phyloP scores from a whole-genome alignment of 805 yeast species.

The Kazachstania bromeliacearum region DNA sequence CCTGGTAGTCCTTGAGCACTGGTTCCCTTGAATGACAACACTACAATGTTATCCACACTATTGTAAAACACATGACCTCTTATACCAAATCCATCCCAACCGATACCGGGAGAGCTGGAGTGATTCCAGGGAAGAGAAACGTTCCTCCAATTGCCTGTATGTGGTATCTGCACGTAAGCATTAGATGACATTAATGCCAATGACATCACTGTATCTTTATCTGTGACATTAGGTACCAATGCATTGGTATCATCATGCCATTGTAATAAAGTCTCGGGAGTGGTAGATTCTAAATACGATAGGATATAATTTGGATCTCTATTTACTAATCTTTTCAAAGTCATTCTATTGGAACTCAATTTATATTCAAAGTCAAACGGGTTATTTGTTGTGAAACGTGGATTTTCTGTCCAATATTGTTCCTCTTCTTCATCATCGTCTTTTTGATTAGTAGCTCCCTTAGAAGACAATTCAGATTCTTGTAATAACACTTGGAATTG shows the following conservation, averaged over 20 bases:
- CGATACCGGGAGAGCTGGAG: conserved; percentile 50
- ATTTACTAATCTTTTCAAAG: conserved; percentile 33
- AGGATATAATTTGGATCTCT: conserved; percentile 57
- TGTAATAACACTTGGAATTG: conserved; percentile 8
- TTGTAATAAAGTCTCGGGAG: background rate
- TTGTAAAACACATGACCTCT: conserved; percentile 84
- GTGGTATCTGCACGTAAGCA: conserved; percentile 77
- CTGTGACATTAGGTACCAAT: conserved; percentile 64
- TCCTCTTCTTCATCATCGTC: conserved; percentile 5
- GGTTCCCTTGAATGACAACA: conserved; percentile 85
- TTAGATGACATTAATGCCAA: conserved; percentile 82
- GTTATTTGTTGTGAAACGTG: conserved; percentile 13
- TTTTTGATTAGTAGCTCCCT: background rate
- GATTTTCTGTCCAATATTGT: conserved; percentile 16
- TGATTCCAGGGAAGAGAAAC: conserved; percentile 51
- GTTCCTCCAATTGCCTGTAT: conserved; percentile 80
- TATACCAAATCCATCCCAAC: conserved; percentile 80
- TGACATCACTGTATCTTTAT: conserved; percentile 60
- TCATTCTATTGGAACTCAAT: conserved; percentile 8
- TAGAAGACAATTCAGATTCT: too few species aligned
- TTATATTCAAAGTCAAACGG: conserved; percentile 20
- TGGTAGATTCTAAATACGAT: conserved; percentile 36
- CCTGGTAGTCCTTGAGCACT: conserved; percentile 72
- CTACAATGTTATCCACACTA: conserved; percentile 48
- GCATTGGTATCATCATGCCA: conserved; percentile 34